Conservation (phyloP, 176 grass and related monocot genomes). For the Carex kokanica region DNA sequence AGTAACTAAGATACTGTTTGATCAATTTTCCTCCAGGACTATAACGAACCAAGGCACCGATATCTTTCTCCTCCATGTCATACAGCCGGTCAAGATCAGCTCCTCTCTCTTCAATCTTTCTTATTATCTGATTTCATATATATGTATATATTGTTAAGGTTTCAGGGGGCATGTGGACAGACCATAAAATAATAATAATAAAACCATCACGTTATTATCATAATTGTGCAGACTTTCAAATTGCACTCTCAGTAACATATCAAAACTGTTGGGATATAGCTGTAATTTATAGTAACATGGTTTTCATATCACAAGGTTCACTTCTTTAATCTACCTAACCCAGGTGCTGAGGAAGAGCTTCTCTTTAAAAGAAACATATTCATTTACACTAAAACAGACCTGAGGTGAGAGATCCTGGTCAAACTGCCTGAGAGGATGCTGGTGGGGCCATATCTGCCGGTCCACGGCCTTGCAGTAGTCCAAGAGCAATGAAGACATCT, state of each 20-base stretch:
- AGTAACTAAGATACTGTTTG: constrained; percentile 76
- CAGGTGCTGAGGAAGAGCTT: neutral
- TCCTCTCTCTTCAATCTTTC: constrained; percentile 83
- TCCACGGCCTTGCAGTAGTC: constrained; percentile 94
- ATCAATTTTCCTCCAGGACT: constrained; percentile 87
- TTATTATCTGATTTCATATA: constrained; percentile 50
- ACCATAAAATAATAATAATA: neutral
- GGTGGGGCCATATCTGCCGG: constrained; percentile 85
- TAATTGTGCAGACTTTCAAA: neutral
- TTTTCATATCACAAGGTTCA: neutral
- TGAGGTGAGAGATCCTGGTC: constrained; percentile 68
- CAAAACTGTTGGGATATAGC: neutral
- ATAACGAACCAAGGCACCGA: constrained; percentile 80
- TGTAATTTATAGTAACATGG: neutral
- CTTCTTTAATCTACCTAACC: neutral
- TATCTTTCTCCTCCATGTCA: constrained; percentile 97
- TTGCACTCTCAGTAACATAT: neutral
- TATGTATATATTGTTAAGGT: neutral
- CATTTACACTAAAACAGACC: constrained; percentile 39
- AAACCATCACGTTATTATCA: neutral
- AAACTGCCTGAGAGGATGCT: constrained; percentile 91
- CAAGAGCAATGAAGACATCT: constrained; percentile 77
- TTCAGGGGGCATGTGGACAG: neutral
- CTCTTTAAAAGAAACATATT: neutral
- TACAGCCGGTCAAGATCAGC: constrained; percentile 77